Evolutionary conservation across 73 alveolate species (phyloP).

Genomic region (Stentor roeselii): DNA sequence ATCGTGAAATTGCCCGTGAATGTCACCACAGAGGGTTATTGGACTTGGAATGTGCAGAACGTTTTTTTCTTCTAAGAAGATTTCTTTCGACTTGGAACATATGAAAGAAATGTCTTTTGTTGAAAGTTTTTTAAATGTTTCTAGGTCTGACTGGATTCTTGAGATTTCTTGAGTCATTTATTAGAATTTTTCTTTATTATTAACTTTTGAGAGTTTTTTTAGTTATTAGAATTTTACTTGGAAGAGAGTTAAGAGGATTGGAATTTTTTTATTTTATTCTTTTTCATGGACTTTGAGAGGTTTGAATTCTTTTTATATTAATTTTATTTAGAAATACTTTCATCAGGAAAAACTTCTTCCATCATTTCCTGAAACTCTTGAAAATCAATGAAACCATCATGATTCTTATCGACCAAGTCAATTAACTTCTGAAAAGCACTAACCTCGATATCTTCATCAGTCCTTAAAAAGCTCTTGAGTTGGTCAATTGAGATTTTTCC

Average conservation of each 20-base stretch:
- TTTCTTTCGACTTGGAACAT: slow-evolving; percentile 85
- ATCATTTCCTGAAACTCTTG: neutral
- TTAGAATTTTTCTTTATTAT: too few relatives aligned
- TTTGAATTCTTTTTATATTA: too few relatives aligned
- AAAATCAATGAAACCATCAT: neutral
- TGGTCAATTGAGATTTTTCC: neutral
- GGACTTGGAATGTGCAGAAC: slow-evolving; percentile 64
- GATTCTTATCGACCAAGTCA: neutral
- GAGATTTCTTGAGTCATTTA: too few relatives aligned
- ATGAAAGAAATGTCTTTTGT: slow-evolving; percentile 71
- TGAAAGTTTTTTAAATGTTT: slow-evolving; percentile 49
- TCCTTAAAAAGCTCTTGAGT: neutral
- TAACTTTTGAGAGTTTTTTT: too few relatives aligned
- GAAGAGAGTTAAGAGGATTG: too few relatives aligned
- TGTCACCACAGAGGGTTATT: slow-evolving; percentile 95
- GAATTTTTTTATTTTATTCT: too few relatives aligned
- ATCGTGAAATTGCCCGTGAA: slow-evolving; percentile 97
- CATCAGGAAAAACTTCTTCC: too few relatives aligned
- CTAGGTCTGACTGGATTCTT: neutral
- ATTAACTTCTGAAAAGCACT: neutral
- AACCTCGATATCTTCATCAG: neutral
- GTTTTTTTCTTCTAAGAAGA: slow-evolving; percentile 70
- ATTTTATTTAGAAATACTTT: too few relatives aligned
- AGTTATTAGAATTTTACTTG: too few relatives aligned
- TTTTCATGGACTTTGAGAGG: too few relatives aligned